Evolutionary conservation across 208 protist genomes (phyloP).

Genomic region (Histomonas meleagridis): DNA sequence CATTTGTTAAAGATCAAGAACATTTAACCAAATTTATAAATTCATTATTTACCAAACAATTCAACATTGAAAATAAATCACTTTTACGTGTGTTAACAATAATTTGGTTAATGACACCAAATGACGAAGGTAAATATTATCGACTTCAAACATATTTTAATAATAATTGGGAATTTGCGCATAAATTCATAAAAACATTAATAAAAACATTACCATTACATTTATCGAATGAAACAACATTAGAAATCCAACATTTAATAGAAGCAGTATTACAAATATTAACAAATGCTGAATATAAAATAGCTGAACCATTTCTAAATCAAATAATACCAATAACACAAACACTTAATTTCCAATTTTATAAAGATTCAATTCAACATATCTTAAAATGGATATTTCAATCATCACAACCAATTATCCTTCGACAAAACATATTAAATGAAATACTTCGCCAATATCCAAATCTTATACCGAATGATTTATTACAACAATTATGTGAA

Average conservation of each 20-base stretch:
- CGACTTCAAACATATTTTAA: background rate
- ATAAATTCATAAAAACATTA: background rate
- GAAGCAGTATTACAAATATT: background rate
- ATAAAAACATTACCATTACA: background rate
- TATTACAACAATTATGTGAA: background rate
- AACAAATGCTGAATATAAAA: background rate
- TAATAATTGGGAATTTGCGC: background rate
- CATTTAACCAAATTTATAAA: background rate
- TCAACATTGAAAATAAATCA: background rate
- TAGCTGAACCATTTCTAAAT: background rate
- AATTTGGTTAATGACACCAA: background rate
- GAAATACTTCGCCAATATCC: background rate
- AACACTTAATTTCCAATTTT: background rate
- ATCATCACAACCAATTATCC: background rate
- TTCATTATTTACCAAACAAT: background rate
- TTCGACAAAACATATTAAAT: background rate
- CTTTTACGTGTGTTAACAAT: too few relatives aligned
- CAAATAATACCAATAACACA: background rate
- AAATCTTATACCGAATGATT: background rate
- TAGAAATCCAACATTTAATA: background rate
- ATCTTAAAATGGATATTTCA: background rate
- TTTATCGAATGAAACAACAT: background rate
- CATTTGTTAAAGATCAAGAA: background rate
- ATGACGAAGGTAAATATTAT: background rate
- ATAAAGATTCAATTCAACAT: background rate